Evolutionary conservation across 352 stramenopile species (phyloP).

Genomic region (Globisporangium splendens): DNA sequence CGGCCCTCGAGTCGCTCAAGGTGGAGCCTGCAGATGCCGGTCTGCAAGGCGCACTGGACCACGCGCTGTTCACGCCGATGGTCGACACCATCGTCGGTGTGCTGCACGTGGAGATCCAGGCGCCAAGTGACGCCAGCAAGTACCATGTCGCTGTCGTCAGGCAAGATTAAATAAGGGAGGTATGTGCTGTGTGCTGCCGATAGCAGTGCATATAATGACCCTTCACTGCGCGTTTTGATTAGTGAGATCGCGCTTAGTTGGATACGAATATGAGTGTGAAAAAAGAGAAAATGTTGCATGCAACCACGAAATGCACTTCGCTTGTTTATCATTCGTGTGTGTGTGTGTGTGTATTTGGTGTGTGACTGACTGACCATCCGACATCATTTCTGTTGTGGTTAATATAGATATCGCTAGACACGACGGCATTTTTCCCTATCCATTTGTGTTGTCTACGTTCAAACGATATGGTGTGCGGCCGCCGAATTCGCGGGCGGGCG

Average conservation of each 20-base stretch:
- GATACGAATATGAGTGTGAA: too few species aligned
- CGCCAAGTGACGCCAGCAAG: conserved; percentile 24
- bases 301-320: too few species aligned
- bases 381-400: too few species aligned
- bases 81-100: conserved; percentile 54
- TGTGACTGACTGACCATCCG: too few species aligned
- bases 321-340: too few species aligned
- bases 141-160: conserved; percentile 41
- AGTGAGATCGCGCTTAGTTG: too few species aligned
- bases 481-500: conserved; percentile 21
- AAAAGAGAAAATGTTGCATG: too few species aligned
- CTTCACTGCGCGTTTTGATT: too few species aligned
- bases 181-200: neutral
- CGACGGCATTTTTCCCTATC: too few species aligned
- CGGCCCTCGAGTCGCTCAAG: conserved; percentile 52
- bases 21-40: conserved; percentile 34
- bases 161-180: conserved; percentile 25
- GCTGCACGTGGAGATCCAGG: conserved; percentile 59
- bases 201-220: too few species aligned
- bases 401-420: too few species aligned
- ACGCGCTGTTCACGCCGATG: conserved; percentile 48
- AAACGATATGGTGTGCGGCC: conserved; percentile 35
- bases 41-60: conserved; percentile 19
- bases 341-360: too few species aligned
- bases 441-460: conserved; percentile 4